Base-by-base conservation (phyloP, 2,329 filamentous ascomycete species). In the Colletotrichum sp. region DNA sequence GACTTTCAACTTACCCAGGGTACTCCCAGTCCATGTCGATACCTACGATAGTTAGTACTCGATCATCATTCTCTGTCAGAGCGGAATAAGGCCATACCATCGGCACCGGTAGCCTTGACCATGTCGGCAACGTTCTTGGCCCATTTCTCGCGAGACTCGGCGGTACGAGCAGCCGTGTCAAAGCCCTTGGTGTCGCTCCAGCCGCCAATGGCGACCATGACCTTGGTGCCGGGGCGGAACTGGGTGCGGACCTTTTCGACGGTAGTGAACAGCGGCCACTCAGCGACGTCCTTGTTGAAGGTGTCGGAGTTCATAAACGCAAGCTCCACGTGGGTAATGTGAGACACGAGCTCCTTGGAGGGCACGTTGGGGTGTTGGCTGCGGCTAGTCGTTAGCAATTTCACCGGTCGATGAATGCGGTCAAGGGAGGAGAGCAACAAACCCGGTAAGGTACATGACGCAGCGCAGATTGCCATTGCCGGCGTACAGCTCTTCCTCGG, bases 161-260 rank as follows among this genome's bases (percentile, higher is more conserved):
- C 67, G n/a, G 64, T 69, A 8, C 65, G 87, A 2, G 92, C 90
- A 0, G 89, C 93, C 12, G 81, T 82, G 0, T 89, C 88, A 79
- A 94, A 95, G 0, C 93, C 93, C 8, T 83, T 81, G 1, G 89
- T 92, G 75, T 95, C 92, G 0, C 93, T 93, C 94, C 94, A 96
- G 68, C 94, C 94, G 13, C 94, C 94, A 77, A 96, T 91, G 24
- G 94, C 93, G 48, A 95, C 88, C 85, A 93, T 89, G 26, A 95
- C 83, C 78, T 93, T 92, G 24, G 92, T 92, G 30, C 86, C 86
- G 0, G 83, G 74, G 8, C 83, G 83, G 75, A 93, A 91, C 69
- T 86, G 84, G 21, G 80, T 73, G 6, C 91, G 89, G 16, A 88
- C 85, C 14, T 86, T 81, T 4, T 81, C 79, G 3, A 92, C 85